Base-by-base conservation (phyloP, 768 basidiomycete species). In the Amanita muscaria region DNA sequence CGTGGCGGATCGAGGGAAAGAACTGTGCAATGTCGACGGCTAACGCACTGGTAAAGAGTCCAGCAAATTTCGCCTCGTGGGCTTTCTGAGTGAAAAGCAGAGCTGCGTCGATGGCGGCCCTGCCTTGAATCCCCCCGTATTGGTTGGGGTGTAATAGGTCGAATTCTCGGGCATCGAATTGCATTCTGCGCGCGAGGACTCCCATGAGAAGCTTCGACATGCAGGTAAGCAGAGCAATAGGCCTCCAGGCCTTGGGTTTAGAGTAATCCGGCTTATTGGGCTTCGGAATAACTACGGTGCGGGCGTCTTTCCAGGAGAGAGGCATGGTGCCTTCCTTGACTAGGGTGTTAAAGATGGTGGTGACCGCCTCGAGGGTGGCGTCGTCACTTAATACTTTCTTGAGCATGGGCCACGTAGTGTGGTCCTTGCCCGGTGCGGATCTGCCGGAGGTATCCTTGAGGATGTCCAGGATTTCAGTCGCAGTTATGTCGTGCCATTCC, bases 191-290 rank as follows among this genome's bases (percentile, higher is more conserved):
- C 5, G 47, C 47, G 2, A 48, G 25, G 11, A 48, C 27, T 24
- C 43, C 43, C 24, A 32, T 39, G 12, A 42, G 12, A 15, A 48
- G 41, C 18, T 48, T 48, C 6, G 24, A 23, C n/a, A 43, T n/a
- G 14, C 25, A 31, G n/a, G 25, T 19, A 2, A 48, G 41, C 12
- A 48, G 40, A 7, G 35, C 34, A 22, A 48, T 47, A 14, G 38
- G 45, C 23, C 45, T 22, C 15, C 18, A 47, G 12, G 27, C 36
- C 24, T 40, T 41, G 5, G 39, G 36, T 12, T 19, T 31, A 2
- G 36, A 24, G 38, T 41, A 42, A 19, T 39, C 37, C 9, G 39
- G 11, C 23, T 47, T 47, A 15, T 22, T 16, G 15, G 45, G 45
- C 25, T 47, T 47, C 2, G 45, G 45, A 40, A 41, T 15, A 23